Percentiles rank a stretch among this genome's conserved stretches.
Conservation (phyloP, 2,329 filamentous ascomycete genomes). For the Trichothecium roseum region DNA sequence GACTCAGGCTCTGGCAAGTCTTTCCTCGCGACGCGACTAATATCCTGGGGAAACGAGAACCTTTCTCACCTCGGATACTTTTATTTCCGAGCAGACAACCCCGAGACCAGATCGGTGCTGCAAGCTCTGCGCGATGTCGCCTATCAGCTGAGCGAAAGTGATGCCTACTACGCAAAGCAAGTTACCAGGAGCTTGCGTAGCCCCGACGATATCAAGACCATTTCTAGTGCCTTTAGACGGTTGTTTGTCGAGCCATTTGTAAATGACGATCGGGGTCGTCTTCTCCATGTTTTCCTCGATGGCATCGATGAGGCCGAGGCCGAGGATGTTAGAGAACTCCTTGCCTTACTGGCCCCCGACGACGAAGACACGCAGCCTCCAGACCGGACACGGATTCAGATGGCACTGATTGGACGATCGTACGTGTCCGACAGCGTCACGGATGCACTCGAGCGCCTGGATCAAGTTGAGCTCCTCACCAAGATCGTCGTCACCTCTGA, state of each 20-base stretch:
- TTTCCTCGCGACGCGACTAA: conserved; percentile 30
- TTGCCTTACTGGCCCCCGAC: conserved; percentile 20
- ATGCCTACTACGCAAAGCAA: conserved; percentile 32
- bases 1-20: conserved; percentile 26
- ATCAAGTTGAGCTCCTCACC: conserved; percentile 19
- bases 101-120: conserved; percentile 31
- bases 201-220: conserved; percentile 29
- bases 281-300: conserved; percentile 33
- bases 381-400: conserved; percentile 16
- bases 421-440: conserved; percentile 28
- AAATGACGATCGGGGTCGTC: conserved; percentile 19
- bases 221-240: conserved; percentile 30
- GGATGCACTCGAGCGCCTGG: conserved; percentile 20
- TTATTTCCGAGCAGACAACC: conserved; percentile 37
- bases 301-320: conserved; percentile 34
- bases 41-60: conserved; percentile 26
- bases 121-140: conserved; percentile 34
- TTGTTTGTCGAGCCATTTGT: conserved; percentile 28
- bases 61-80: conserved; percentile 30
- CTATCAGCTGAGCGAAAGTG: conserved; percentile 34
- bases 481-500: conserved; percentile 30
- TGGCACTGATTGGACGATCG: conserved; percentile 31
- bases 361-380: conserved; percentile 11
- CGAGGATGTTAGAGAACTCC: conserved; percentile 24
- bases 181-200: conserved; percentile 22